Evolutionary conservation across 768 basidiomycete genomes (phyloP).

Genomic region (Lactarius sanguifluus): DNA sequence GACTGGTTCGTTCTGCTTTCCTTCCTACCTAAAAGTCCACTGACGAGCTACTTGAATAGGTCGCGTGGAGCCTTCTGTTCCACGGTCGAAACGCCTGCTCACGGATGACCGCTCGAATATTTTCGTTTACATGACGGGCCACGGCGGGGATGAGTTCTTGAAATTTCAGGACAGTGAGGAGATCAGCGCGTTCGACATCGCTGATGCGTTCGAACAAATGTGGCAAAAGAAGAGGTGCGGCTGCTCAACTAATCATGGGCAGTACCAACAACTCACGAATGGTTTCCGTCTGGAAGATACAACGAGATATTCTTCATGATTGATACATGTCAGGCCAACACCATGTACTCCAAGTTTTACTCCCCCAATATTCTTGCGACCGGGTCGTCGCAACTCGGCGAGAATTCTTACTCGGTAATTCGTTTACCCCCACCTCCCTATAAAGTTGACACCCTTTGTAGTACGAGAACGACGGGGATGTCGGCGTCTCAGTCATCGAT

Average conservation of each 20-base stretch:
- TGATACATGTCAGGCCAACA: slow-evolving; percentile 97
- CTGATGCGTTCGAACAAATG: slow-evolving; percentile 98
- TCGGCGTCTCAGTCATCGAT: slow-evolving; percentile 96
- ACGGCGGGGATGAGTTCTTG: slow-evolving; percentile 96
- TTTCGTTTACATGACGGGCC: slow-evolving; percentile 98
- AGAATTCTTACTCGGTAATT: slow-evolving; percentile 91
- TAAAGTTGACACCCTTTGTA: slow-evolving; percentile 34
- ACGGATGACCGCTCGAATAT: slow-evolving; percentile 90
- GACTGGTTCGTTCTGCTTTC: slow-evolving; percentile 62
- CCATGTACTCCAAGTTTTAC: slow-evolving; percentile 91
- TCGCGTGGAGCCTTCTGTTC: slow-evolving; percentile 78
- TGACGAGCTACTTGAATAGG: slow-evolving; percentile 46
- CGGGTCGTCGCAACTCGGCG: slow-evolving; percentile 77
- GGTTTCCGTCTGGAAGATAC: slow-evolving; percentile 50
- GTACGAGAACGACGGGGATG: slow-evolving; percentile 92
- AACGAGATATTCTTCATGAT: slow-evolving; percentile 98
- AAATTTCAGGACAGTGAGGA: slow-evolving; percentile 99
- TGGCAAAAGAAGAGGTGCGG: slow-evolving; percentile 87
- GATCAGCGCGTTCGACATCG: slow-evolving; percentile 95
- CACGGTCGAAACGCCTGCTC: slow-evolving; percentile 88
- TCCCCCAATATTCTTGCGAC: slow-evolving; percentile 92
- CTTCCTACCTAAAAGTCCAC: neutral
- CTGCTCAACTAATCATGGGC: neutral
- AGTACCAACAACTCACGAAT: neutral
- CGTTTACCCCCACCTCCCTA: neutral